Conservation (phyloP, 1,284 basidiomycete genomes). For the Leccinum colubrinum region DNA sequence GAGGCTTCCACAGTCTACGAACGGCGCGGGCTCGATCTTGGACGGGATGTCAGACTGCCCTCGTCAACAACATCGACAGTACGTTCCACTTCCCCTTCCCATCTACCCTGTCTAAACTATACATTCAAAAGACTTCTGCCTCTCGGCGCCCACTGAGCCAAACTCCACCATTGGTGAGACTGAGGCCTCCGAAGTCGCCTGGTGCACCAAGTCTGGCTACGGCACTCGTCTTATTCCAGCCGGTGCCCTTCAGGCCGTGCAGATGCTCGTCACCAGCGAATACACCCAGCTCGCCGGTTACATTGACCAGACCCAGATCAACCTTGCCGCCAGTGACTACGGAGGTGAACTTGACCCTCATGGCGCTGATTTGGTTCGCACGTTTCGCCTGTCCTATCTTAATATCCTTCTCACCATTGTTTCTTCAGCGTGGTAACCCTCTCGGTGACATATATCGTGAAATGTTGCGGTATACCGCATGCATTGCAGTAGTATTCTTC, state of each 20-base stretch:
- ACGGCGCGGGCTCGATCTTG: no score
- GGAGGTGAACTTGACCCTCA: conserved; percentile 75
- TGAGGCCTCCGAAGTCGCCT: conserved; percentile 60
- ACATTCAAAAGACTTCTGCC: conserved; percentile 36
- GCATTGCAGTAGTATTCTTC: neutral
- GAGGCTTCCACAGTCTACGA: conserved; percentile 23
- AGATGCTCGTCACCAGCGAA: conserved; percentile 55
- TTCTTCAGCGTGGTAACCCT: conserved; percentile 54
- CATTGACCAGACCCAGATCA: conserved; percentile 60
- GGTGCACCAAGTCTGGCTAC: conserved; percentile 54
- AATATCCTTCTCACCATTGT: neutral
- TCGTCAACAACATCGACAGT: conserved; percentile 35
- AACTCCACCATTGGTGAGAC: conserved; percentile 47
- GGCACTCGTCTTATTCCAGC: conserved; percentile 58
- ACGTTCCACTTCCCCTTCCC: neutral
- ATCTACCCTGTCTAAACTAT: neutral
- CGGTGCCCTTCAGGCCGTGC: conserved; percentile 48
- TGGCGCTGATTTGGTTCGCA: conserved; percentile 51
- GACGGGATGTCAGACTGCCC: conserved; percentile 24
- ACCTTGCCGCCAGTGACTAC: conserved; percentile 51
- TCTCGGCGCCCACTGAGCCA: conserved; percentile 37
- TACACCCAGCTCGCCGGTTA: conserved; percentile 65
- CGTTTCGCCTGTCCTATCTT: neutral
- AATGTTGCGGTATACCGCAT: neutral
- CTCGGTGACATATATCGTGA: conserved; percentile 42